Evolutionary conservation across 179 eudicot genomes (phyloP).

Genomic region (Heliamphora pulchella): DNA sequence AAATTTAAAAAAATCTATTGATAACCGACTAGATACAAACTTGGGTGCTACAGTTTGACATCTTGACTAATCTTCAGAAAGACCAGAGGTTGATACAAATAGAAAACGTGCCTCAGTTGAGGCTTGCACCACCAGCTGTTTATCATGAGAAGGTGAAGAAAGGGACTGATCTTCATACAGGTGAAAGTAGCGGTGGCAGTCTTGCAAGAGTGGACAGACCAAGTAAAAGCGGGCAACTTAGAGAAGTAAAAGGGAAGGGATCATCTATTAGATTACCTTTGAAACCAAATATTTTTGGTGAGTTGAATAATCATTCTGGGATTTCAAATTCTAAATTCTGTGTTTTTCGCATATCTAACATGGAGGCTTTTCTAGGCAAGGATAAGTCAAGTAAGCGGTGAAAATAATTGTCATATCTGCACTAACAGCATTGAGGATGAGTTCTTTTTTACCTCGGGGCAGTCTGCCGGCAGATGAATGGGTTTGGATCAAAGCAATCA

Average conservation of each 20-base stretch:
- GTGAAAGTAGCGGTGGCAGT: constrained; percentile 36
- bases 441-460: neutral
- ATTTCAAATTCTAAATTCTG: neutral
- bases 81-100: constrained; percentile 46
- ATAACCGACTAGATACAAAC: constrained; percentile 6
- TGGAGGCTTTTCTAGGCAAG: constrained; percentile 37
- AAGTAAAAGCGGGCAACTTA: constrained; percentile 50
- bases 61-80: constrained; percentile 63
- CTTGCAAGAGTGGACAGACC: constrained; percentile 32
- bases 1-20: neutral
- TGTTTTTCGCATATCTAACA: constrained; percentile 17
- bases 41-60: constrained; percentile 63
- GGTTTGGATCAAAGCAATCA: neutral
- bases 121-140: constrained; percentile 95
- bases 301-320: constrained; percentile 14
- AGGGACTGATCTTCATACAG: constrained; percentile 31
- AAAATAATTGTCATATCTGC: constrained; percentile 11
- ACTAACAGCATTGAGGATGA: neutral
- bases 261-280: constrained; percentile 61
- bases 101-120: constrained; percentile 66
- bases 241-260: constrained; percentile 57
- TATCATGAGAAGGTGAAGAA: constrained; percentile 91
- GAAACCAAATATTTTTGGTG: constrained; percentile 74
- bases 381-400: constrained; percentile 41
- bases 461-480: neutral